Conservation (phyloP, 768 basidiomycete species). For the Boletus tomentosulus region DNA sequence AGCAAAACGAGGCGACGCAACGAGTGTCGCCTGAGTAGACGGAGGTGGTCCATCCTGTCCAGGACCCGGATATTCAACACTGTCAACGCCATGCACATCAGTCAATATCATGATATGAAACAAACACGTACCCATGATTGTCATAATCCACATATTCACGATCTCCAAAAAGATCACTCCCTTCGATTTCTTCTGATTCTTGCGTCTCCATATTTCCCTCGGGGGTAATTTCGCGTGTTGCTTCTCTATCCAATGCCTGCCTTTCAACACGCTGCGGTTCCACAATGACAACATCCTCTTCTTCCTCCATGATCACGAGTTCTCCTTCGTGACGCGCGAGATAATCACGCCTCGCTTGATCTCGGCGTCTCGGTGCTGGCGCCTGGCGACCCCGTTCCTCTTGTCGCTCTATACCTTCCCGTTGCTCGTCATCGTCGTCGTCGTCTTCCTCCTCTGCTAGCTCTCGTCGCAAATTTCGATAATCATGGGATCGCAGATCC, state of each 20-base stretch:
- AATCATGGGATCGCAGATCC: slow-evolving; percentile 20
- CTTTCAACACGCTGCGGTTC: neutral
- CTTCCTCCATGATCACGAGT: neutral
- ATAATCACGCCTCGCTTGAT: neutral
- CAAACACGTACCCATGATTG: slow-evolving; percentile 12
- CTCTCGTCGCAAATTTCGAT: neutral
- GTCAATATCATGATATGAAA: neutral
- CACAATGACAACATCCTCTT: neutral
- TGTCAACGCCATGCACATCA: slow-evolving; percentile 1
- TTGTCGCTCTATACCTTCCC: slow-evolving; percentile 4
- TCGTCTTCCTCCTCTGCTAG: slow-evolving; percentile 7
- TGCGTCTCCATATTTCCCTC: neutral
- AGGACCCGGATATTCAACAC: neutral
- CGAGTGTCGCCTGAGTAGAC: slow-evolving; percentile 25
- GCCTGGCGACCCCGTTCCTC: neutral
- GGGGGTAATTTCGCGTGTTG: neutral
- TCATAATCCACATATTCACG: slow-evolving; percentile 1
- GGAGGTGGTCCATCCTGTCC: neutral
- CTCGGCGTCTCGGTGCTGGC: neutral
- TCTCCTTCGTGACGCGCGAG: slow-evolving; percentile 1
- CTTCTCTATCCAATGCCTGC: neutral
- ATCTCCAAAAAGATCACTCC: slow-evolving; percentile 23
- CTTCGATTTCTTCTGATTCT: slow-evolving; percentile 11
- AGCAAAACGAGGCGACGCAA: slow-evolving; percentile 15
- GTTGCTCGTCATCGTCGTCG: slow-evolving; percentile 1